Percentiles rank a stretch among this genome's conserved stretches.
These are phyloP conservation scores for Nannizziopsis barbatae DNA, from an alignment of 2,329 filamentous ascomycete genomes.

Conservation along the genomic window DNA sequence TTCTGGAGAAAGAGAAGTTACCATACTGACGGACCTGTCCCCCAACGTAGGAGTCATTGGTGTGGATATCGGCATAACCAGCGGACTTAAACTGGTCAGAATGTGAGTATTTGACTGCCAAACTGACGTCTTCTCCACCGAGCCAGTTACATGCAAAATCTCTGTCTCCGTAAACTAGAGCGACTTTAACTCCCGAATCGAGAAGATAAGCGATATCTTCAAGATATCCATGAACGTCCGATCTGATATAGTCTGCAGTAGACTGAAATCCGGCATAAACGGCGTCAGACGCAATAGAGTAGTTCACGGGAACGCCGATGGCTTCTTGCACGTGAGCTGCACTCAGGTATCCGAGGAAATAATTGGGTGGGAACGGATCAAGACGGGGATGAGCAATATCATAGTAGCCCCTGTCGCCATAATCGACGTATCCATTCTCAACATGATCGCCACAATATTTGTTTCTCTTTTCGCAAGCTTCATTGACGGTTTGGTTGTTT, in stretches of 20 bases:
- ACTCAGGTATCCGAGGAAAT: constrained; percentile 47
- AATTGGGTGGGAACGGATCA: constrained; percentile 44
- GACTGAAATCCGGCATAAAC: constrained; percentile 38
- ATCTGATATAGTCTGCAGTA: constrained; percentile 40
- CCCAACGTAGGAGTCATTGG: constrained; percentile 28
- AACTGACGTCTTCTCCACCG: constrained; percentile 39
- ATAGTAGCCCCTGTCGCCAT: constrained; percentile 43
- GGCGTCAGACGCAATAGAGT: constrained; percentile 36
- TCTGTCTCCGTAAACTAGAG: constrained; percentile 48
- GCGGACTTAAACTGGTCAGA: constrained; percentile 32
- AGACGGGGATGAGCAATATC: constrained; percentile 44
- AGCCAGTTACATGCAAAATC: constrained; percentile 45
- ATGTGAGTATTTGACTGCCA: constrained; percentile 36
- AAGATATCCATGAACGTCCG: constrained; percentile 11
- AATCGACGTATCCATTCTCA: constrained; percentile 35
- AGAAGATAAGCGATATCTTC: constrained; percentile 40
- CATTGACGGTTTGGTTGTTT: constrained; percentile 37
- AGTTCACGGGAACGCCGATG: constrained; percentile 51
- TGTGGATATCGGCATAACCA: constrained; percentile 33
- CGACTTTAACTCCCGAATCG: constrained; percentile 47
- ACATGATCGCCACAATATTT: constrained; percentile 33
- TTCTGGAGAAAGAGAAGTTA: constrained; percentile 33
- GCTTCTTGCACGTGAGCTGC: constrained; percentile 46
- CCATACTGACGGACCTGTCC: constrained; percentile 32
- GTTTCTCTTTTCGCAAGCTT: constrained; percentile 36